Evolutionary conservation across 2,329 filamentous ascomycete species (phyloP), one percentile per base, ranked within the genome.

Genomic region (Pestalotiopsis sp.): DNA sequence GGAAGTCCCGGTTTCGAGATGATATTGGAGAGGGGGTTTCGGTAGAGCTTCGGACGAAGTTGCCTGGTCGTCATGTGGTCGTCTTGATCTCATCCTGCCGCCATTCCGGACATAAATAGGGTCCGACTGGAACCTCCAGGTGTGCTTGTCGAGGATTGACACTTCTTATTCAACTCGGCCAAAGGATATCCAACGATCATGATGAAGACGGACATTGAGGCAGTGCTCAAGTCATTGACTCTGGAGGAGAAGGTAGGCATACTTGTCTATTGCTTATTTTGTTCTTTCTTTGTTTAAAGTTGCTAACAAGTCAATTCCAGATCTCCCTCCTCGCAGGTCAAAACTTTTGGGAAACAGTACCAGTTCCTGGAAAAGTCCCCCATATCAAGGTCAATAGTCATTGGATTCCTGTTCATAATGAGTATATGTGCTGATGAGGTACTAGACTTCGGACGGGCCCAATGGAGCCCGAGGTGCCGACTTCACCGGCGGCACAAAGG

Each of bases 401-500:
- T 25, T 20, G 17, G 9, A 6, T 57, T 13, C 23, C 12, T 13
- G 11, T 31, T 23, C n/a, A 17, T 17, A 31, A 57, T 17, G 45
- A 7, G 17, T 5, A 17, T 11, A 3, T 23, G 45, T 52, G 23
- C 66, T 67, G 17, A 62, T 31, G 17, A 7, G 9, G 3, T 31
- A 1, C 25, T 63, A 67, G 57, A 71, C 67, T 39, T 72, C 72
- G 1, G 78, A 80, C 27, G 78, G 78, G 0, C 79, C 79, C 63
- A 80, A 80, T 70, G 79, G 79, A 12, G 76, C 77, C n/a, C 77
- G 79, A 9, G 78, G 77, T 12, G 74, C 75, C 12, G 75, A 73
- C 56, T 75, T 74, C 31, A 74, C 76, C 20, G 71, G 71, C 5
- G 74, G 74, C 62, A 77, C 76, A 38, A 75, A 73, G 6, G 76